Percentiles rank a stretch among this genome's conserved stretches.
Evolutionary conservation across 192 early-diverging fungal genomes (phyloP).

Genomic region (Lobosporangium transversale): DNA sequence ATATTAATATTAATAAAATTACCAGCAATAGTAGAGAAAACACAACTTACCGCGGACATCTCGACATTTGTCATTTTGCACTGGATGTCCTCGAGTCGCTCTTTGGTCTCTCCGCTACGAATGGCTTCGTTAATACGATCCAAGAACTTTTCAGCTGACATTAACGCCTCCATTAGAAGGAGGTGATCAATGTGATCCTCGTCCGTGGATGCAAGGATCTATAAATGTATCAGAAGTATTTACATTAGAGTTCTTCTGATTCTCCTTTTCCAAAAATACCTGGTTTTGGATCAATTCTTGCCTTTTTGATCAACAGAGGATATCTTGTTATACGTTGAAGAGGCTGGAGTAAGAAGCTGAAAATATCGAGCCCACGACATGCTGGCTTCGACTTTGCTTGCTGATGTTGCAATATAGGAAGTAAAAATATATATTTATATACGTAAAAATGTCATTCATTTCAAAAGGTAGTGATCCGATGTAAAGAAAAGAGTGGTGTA

Average conservation of each 20-base stretch:
- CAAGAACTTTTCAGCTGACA: conserved; percentile 74
- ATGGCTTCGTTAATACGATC: conserved; percentile 89
- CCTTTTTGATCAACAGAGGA: conserved; percentile 84
- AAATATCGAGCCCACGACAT: conserved; percentile 80
- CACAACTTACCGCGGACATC: conserved; percentile 51
- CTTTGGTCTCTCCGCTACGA: conserved; percentile 64
- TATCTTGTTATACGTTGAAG: conserved; percentile 96
- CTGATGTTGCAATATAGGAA: conserved; percentile 36
- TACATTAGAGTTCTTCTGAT: no score
- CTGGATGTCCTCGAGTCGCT: conserved; percentile 67
- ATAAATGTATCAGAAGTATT: no score
- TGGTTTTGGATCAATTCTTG: no score
- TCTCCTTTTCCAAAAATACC: not conserved
- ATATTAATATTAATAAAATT: not conserved
- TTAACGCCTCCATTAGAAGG: conserved; percentile 68
- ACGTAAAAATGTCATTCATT: no score
- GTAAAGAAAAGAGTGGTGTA: no score
- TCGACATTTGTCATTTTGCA: conserved; percentile 68
- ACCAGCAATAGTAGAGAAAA: not conserved
- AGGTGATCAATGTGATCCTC: conserved; percentile 82
- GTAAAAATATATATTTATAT: no score
- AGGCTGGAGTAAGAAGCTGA: conserved; percentile 85
- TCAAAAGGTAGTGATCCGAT: no score
- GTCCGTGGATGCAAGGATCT: conserved; percentile 83
- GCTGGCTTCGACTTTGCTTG: conserved; percentile 64